These are phyloP conservation scores for Rehmannia glutinosa DNA, from an alignment of 257 asterid genomes.

Conservation along the genomic window DNA sequence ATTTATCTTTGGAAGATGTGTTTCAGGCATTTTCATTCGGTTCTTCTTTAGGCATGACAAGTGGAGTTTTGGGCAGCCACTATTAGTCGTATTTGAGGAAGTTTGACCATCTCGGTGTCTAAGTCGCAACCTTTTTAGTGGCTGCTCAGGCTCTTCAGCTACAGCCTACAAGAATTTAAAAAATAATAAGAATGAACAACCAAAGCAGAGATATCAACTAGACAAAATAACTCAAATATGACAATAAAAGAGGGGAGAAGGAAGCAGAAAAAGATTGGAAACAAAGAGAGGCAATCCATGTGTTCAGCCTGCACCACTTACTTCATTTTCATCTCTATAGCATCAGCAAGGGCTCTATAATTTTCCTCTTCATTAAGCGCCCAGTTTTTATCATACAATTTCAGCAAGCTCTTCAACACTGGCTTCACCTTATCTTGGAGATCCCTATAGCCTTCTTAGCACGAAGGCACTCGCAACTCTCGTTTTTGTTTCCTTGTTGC, in stretches of 20 bases:
- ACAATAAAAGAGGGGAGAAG: background rate
- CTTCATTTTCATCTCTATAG: slow-evolving; percentile 60
- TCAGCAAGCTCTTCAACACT: slow-evolving; percentile 60
- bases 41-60: slow-evolving; percentile 45
- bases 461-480: slow-evolving; percentile 51
- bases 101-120: slow-evolving; percentile 40
- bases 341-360: slow-evolving; percentile 81
- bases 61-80: slow-evolving; percentile 20
- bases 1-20: slow-evolving; percentile 3
- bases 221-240: background rate
- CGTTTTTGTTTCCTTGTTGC: slow-evolving; percentile 40
- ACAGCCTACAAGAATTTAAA: slow-evolving; percentile 23
- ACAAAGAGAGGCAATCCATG: slow-evolving; percentile 1
- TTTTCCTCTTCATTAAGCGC: slow-evolving; percentile 73
- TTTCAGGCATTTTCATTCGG: slow-evolving; percentile 34
- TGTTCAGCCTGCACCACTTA: slow-evolving; percentile 27
- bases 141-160: slow-evolving; percentile 52
- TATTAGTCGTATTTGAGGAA: slow-evolving; percentile 26
- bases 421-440: slow-evolving; percentile 62
- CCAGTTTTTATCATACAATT: slow-evolving; percentile 72
- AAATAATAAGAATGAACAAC: background rate
- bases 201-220: background rate
- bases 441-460: slow-evolving; percentile 80
- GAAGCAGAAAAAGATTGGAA: background rate
- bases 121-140: slow-evolving; percentile 52